Conservation (phyloP, 306 rosid genomes). For the Castanopsis chinensis region DNA sequence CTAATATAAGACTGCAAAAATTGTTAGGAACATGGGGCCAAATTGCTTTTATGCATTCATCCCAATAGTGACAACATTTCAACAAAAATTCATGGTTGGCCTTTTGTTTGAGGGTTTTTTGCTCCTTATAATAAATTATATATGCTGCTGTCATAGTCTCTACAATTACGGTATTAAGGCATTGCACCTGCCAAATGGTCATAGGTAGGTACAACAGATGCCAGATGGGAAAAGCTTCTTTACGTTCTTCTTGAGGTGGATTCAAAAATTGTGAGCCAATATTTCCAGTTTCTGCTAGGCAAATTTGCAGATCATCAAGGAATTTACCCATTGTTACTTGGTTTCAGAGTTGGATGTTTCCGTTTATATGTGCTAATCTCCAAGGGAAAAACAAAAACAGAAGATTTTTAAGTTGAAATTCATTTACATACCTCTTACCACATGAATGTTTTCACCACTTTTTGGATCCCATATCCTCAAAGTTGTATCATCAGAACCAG, state of each 20-base stretch:
- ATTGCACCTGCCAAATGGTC: too few species aligned
- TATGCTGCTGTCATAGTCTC: too few species aligned
- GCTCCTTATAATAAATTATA: too few species aligned
- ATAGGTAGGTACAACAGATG: background rate
- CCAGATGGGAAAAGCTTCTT: background rate
- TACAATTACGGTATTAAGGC: too few species aligned
- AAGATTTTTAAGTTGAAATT: conserved; percentile 6
- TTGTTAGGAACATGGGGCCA: too few species aligned
- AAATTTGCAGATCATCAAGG: background rate
- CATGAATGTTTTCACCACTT: conserved; percentile 75
- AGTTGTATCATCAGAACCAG: conserved; percentile 89
- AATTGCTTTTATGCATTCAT: too few species aligned
- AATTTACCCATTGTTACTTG: background rate
- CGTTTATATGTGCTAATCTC: background rate
- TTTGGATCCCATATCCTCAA: conserved; percentile 92
- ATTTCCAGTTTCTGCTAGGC: background rate
- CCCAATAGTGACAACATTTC: too few species aligned
- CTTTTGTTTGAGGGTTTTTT: too few species aligned
- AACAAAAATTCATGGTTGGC: too few species aligned
- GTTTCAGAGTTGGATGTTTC: background rate
- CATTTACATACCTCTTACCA: conserved; percentile 57
- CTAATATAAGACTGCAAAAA: too few species aligned
- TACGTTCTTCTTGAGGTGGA: background rate
- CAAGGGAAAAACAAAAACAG: background rate
- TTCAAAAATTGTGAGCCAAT: background rate